Percentiles rank a stretch among this genome's conserved stretches.
These are phyloP conservation scores for Colletotrichum acutatum DNA, from an alignment of 2,329 filamentous ascomycete species.

Conservation along the genomic window DNA sequence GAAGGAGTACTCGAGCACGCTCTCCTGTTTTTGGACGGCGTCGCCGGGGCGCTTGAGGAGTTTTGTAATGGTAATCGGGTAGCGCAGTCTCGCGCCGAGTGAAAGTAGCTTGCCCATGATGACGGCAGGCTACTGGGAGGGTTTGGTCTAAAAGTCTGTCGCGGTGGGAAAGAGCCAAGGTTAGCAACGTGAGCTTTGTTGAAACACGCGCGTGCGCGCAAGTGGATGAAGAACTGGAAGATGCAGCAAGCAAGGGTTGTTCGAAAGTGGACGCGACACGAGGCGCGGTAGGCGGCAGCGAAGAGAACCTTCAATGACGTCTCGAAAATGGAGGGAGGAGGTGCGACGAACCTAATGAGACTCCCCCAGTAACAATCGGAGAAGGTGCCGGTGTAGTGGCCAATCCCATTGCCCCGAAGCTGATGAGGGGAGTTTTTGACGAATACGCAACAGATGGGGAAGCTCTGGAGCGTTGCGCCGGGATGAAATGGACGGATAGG, in stretches of 20 bases:
- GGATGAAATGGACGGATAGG: background rate
- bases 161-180: background rate
- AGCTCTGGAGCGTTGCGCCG: slow-evolving; percentile 15
- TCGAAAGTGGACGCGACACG: background rate
- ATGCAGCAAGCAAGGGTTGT: background rate
- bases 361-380: slow-evolving; percentile 28
- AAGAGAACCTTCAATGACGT: background rate
- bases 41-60: slow-evolving; percentile 83
- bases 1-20: slow-evolving; percentile 89
- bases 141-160: slow-evolving; percentile 12
- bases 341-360: slow-evolving; percentile 32
- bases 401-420: slow-evolving; percentile 36
- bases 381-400: slow-evolving; percentile 25
- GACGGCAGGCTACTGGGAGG: slow-evolving; percentile 23
- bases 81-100: slow-evolving; percentile 76
- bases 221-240: background rate
- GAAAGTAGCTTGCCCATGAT: slow-evolving; percentile 60
- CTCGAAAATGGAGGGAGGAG: background rate
- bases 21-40: slow-evolving; percentile 77
- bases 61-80: slow-evolving; percentile 92
- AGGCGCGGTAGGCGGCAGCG: background rate
- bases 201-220: background rate
- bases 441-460: slow-evolving; percentile 15
- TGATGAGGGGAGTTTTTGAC: background rate
- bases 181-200: slow-evolving; percentile 5